phyloP scores from a whole-genome alignment of 345 rosid species.

The Lepidium sativum region DNA sequence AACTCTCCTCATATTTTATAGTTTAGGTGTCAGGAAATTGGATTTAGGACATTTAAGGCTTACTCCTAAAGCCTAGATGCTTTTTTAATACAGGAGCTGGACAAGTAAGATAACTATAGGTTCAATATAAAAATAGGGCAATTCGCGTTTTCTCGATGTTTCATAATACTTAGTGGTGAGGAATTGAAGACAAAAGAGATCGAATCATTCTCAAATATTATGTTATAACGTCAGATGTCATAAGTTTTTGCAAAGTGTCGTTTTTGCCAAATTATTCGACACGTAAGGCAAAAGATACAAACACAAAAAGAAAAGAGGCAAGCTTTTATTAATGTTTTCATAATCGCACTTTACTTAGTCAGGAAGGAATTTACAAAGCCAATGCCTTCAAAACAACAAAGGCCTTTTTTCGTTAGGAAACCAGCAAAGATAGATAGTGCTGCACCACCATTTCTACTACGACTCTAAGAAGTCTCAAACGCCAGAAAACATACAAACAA shows the following conservation, averaged over 20 bases:
- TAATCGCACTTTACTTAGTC: conserved; percentile 9
- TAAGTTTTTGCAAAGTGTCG: background rate
- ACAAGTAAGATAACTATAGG: background rate
- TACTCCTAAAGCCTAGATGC: background rate
- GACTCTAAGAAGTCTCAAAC: conserved; percentile 8
- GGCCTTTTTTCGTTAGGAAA: conserved; percentile 14
- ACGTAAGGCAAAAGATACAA: background rate
- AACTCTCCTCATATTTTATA: background rate
- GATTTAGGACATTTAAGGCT: background rate
- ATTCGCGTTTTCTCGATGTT: background rate
- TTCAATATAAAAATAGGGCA: background rate
- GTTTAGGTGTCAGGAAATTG: background rate
- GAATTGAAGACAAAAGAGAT: background rate
- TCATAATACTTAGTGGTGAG: background rate
- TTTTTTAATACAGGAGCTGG: background rate
- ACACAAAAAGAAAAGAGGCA: background rate
- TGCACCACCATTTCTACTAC: conserved; percentile 20
- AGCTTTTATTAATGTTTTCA: conserved; percentile 15
- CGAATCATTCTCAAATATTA: background rate
- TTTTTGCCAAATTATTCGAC: background rate
- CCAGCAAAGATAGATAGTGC: conserved; percentile 1
- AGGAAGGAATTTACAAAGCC: conserved; percentile 28
- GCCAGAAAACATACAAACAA: conserved; percentile 17
- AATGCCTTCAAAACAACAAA: conserved; percentile 33
- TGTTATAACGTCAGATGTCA: background rate